These are phyloP conservation scores for Bruguiera hainesii DNA, from an alignment of 441 rosid genomes.

Conservation along the genomic window DNA sequence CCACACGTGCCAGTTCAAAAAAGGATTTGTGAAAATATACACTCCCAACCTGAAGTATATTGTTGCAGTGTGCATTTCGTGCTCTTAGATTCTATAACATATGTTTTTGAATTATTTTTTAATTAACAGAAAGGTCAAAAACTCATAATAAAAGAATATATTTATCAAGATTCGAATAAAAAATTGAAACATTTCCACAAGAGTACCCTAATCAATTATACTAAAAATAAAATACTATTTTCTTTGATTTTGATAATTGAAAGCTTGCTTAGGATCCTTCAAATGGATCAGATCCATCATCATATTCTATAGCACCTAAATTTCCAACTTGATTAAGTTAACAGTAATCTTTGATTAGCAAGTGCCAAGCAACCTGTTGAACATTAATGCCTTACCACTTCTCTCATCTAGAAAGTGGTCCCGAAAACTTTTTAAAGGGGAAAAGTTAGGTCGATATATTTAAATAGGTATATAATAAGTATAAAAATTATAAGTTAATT, in stretches of 20 bases:
- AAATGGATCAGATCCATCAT: not conserved
- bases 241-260: not conserved
- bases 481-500: too few relatives aligned
- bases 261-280: not conserved
- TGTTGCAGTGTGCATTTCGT: not conserved
- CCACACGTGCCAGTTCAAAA: too few relatives aligned
- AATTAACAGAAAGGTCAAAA: too few relatives aligned
- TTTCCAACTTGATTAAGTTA: not conserved
- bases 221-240: not conserved
- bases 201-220: not conserved
- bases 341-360: not conserved
- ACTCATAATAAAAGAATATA: too few relatives aligned
- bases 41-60: not conserved
- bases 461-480: too few relatives aligned
- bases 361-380: not conserved
- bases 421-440: not conserved
- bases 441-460: too few relatives aligned
- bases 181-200: too few relatives aligned
- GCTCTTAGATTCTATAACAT: too few relatives aligned
- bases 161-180: too few relatives aligned
- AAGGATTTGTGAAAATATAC: too few relatives aligned
- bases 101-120: too few relatives aligned
- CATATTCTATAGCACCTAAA: not conserved
- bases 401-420: constrained; percentile 1
- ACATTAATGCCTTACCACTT: not conserved